Conservation (phyloP, 1,284 basidiomycete genomes). For the Neonothopanus nambi region DNA sequence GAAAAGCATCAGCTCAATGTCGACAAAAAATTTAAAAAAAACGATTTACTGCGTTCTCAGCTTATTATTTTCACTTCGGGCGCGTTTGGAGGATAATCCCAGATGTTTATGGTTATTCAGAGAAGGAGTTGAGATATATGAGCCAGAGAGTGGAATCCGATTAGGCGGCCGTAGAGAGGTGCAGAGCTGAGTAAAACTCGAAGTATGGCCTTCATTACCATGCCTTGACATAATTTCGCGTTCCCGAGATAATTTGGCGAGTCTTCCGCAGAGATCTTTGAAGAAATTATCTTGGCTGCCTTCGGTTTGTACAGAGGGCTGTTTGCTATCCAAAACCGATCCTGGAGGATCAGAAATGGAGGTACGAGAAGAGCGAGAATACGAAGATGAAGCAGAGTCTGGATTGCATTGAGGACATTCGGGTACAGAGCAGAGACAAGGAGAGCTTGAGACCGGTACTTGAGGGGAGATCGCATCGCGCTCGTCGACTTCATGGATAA, state of each 20-base stretch:
- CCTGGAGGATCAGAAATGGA: constrained; percentile 8
- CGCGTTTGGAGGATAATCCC: neutral
- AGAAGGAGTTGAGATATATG: neutral
- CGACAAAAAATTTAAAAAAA: neutral
- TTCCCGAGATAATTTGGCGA: constrained; percentile 1
- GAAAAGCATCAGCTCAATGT: neutral
- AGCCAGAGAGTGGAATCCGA: neutral
- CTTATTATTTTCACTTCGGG: neutral
- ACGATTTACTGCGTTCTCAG: too few species aligned
- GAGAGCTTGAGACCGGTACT: constrained; percentile 3
- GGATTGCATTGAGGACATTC: neutral
- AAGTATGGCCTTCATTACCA: neutral
- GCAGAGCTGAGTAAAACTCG: neutral
- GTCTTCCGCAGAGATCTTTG: constrained; percentile 1
- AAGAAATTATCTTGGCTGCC: neutral
- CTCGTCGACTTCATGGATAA: constrained; percentile 6
- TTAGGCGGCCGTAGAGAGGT: neutral
- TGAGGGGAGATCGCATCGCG: neutral
- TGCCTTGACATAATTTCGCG: neutral
- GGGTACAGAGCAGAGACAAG: neutral
- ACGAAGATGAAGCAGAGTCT: neutral
- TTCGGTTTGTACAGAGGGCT: neutral
- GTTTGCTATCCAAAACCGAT: neutral
- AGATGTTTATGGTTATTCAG: too few species aligned
- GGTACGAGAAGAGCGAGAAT: constrained; percentile 7